Evolutionary conservation across 257 asterid species (phyloP).

Genomic region (Solanum verrucosum): DNA sequence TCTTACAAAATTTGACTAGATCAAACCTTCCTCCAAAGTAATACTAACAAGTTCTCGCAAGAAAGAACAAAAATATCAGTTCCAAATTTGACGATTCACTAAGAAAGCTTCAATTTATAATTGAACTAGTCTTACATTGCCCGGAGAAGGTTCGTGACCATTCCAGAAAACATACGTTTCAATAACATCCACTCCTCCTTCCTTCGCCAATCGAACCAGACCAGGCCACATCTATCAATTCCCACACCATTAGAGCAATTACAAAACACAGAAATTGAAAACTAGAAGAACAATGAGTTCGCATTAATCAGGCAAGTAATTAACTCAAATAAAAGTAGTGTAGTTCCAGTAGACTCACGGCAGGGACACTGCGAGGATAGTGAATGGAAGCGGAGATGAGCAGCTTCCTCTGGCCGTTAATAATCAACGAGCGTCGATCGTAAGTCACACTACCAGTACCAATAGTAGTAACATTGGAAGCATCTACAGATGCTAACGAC

Average conservation of each 20-base stretch:
- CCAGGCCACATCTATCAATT: slow-evolving; percentile 84
- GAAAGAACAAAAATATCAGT: not conserved
- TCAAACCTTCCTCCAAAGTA: slow-evolving; percentile 91
- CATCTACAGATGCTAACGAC: not conserved
- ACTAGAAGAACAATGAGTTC: not conserved
- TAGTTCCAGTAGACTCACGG: slow-evolving; percentile 23
- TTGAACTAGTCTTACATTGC: slow-evolving; percentile 35
- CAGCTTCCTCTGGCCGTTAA: slow-evolving; percentile 78
- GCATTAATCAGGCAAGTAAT: not conserved
- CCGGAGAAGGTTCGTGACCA: slow-evolving; percentile 78
- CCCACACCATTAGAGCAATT: not conserved
- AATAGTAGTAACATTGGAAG: not conserved
- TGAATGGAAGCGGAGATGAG: slow-evolving; percentile 84
- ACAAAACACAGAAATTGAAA: not conserved
- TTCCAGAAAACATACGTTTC: slow-evolving; percentile 96
- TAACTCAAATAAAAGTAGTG: not conserved
- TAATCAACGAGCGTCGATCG: slow-evolving; percentile 71
- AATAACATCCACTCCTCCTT: slow-evolving; percentile 77
- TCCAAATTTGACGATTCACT: not conserved
- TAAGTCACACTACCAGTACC: slow-evolving; percentile 36
- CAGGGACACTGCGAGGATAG: slow-evolving; percentile 96
- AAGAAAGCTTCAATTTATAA: not conserved
- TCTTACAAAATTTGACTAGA: slow-evolving; percentile 71
- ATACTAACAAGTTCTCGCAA: slow-evolving; percentile 31
- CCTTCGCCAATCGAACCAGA: slow-evolving; percentile 63